These are phyloP conservation scores for Chalciporus sphaerocephalus DNA, from an alignment of 768 basidiomycete genomes.

Conservation along the genomic window DNA sequence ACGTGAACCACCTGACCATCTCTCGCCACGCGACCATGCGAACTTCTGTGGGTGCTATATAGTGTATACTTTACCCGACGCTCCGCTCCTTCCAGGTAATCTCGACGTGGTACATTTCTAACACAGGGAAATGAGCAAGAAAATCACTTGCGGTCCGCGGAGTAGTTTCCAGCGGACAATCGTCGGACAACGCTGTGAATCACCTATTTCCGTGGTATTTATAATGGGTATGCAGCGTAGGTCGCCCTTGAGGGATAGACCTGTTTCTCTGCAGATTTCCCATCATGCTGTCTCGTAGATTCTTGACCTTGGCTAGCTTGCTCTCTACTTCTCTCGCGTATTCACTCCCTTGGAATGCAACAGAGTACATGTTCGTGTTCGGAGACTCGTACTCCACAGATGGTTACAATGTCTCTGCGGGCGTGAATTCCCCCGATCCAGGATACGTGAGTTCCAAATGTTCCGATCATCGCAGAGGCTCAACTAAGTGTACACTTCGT, in stretches of 20 bases:
- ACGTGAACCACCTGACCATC: not conserved
- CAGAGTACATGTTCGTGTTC: conserved; percentile 54
- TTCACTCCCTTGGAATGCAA: conserved; percentile 46
- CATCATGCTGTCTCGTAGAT: conserved; percentile 11
- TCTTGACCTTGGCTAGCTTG: conserved; percentile 6
- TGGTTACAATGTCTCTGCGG: conserved; percentile 57
- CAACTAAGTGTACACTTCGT: conserved; percentile 41
- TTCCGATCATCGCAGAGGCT: conserved; percentile 1
- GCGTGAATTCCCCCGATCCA: conserved; percentile 48
- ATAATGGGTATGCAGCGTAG: conserved; percentile 3
- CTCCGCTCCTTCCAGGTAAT: not conserved
- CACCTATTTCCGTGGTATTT: not conserved
- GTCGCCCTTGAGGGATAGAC: not conserved
- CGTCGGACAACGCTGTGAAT: not conserved
- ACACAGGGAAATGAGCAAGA: too few species aligned
- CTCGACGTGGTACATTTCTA: too few species aligned
- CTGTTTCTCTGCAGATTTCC: not conserved
- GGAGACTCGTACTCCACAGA: conserved; percentile 62
- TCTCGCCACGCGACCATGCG: too few species aligned
- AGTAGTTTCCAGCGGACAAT: not conserved
- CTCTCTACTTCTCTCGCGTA: conserved; percentile 6
- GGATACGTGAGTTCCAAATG: conserved; percentile 40
- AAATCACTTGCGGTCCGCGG: too few species aligned
- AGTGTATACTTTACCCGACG: not conserved
- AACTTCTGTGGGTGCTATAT: not conserved